These are phyloP conservation scores for Apostasia shenzhenica DNA, from an alignment of 106 monocot genomes.

Conservation along the genomic window DNA sequence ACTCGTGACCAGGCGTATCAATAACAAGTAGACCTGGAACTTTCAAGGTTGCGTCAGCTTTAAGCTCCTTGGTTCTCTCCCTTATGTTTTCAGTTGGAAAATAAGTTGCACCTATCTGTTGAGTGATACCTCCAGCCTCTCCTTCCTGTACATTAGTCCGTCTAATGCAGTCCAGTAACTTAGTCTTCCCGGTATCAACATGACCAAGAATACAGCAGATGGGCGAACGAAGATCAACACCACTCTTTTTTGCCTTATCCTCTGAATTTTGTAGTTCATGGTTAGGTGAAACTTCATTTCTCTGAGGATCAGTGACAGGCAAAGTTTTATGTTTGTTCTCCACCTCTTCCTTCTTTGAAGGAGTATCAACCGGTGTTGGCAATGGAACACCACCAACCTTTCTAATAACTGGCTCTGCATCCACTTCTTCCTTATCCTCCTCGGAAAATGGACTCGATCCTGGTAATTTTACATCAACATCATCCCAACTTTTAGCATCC, in stretches of 20 bases:
- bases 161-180: conserved; percentile 90
- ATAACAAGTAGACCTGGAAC: conserved; percentile 98
- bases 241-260: conserved; percentile 25
- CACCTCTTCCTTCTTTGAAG: conserved; percentile 20
- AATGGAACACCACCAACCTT: conserved; percentile 12
- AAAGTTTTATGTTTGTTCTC: conserved; percentile 14
- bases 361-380: conserved; percentile 9
- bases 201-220: conserved; percentile 99
- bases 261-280: conserved; percentile 21
- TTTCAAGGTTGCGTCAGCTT: conserved; percentile 86
- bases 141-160: conserved; percentile 94
- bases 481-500: conserved; percentile 99
- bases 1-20: conserved; percentile 98
- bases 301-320: conserved; percentile 8
- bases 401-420: conserved; percentile 22
- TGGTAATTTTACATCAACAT: conserved; percentile 74
- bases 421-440: conserved; percentile 54
- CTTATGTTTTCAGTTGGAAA: conserved; percentile 94
- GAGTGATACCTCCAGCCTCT: conserved; percentile 97
- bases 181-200: conserved; percentile 98
- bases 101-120: conserved; percentile 98
- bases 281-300: conserved; percentile 30
- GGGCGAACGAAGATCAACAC: conserved; percentile 68
- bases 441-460: conserved; percentile 59
- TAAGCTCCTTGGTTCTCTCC: conserved; percentile 90